Conservation (phyloP, 2,329 filamentous ascomycete species). For the Westerdykella sp. region DNA sequence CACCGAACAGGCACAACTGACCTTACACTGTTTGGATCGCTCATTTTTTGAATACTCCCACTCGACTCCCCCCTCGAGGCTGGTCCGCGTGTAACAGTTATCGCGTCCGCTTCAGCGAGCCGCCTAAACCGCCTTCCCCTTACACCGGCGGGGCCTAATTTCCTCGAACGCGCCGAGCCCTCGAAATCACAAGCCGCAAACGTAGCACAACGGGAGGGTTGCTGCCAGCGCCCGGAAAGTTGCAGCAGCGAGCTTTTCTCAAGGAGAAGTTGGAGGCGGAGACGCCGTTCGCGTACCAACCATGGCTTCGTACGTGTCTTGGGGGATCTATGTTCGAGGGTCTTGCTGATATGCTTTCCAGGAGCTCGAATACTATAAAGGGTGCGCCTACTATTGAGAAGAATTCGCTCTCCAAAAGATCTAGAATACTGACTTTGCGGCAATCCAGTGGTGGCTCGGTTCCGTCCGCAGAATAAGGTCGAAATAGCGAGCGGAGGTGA, state of each 20-base stretch:
- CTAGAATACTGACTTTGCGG: constrained; percentile 20
- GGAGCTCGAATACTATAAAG: constrained; percentile 44
- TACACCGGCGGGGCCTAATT: constrained; percentile 29
- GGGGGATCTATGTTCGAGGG: constrained; percentile 4
- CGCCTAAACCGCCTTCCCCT: constrained; percentile 24
- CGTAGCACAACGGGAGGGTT: constrained; percentile 27
- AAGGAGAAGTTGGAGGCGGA: constrained; percentile 34
- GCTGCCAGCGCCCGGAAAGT: no score
- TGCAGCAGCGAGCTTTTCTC: not conserved
- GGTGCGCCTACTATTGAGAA: constrained; percentile 24
- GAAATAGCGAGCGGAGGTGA: constrained; percentile 86
- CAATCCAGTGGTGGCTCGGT: constrained; percentile 79
- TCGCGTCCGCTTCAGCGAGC: no score
- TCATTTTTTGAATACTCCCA: no score
- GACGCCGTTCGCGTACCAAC: constrained; percentile 22
- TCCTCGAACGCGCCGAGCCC: constrained; percentile 27
- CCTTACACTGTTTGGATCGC: no score
- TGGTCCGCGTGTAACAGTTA: no score
- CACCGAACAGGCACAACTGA: no score
- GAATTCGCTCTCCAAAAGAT: not conserved
- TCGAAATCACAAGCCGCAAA: constrained; percentile 16
- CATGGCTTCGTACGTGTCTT: constrained; percentile 34
- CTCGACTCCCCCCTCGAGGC: no score
- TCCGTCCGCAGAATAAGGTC: constrained; percentile 92
- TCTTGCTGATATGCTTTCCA: constrained; percentile 40